Base-by-base conservation (phyloP, 257 asterid genomes). In the Capsicum baccatum region DNA sequence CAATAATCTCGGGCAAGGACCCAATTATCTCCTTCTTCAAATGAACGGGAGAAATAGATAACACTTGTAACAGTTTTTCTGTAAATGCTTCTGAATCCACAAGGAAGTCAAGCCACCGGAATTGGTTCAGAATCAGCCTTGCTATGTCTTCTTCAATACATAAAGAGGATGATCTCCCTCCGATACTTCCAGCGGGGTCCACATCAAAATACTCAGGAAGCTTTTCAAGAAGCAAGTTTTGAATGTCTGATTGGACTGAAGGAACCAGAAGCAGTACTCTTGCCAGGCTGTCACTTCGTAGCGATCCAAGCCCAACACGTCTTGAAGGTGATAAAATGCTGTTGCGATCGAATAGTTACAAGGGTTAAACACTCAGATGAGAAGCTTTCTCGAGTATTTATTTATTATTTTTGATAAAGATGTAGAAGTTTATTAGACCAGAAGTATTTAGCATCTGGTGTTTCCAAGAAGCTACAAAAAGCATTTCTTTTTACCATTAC, bases 61-160 rank as follows among this genome's bases (percentile, higher is more conserved):
- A 69, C 68, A 92, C 91, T 89, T 94, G 97, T 33, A 94, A 86
- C 85, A 94, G 87, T 87, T 91, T 92, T 85, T 91, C 94, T 70
- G 96, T 89, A 84, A 94, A 94, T 47, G 92, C 91, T 83, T 89
- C 93, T 42, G 94, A 89, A 87, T 91, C 87, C 66, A 92, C 97
- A 58, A 94, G 94, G 89, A 94, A 94, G 86, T 94, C 98, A 62
- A 94, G 97, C 97, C 97, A 94, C 68, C 94, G 91, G 73, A 94
- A 94, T 71, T 94, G 97, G 86, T 93, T 91, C 82, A 93, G 85
- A 83, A 94, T 93, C 83, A 93, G 86, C 94, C 95, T 88, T 19
- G 97, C 94, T 81, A 92, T 73, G 88, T 94, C 97, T 81, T 94
- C 95, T 39, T 93, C 94, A 67, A 92, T 89, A 71, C 90, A 88